phyloP scores from a whole-genome alignment of 2,329 filamentous ascomycete species.

The Talaromyces sp. region DNA sequence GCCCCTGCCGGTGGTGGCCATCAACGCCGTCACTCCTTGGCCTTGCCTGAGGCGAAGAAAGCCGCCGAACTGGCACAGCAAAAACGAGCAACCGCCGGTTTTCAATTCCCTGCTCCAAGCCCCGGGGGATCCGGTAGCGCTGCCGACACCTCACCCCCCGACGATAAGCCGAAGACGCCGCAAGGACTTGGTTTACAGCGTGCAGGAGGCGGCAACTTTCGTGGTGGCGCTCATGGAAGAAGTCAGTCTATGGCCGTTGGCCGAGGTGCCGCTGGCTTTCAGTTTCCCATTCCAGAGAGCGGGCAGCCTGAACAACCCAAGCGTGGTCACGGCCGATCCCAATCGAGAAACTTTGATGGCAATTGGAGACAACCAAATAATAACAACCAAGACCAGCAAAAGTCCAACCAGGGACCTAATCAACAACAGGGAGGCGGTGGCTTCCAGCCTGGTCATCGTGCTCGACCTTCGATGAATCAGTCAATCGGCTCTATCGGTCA shows the following conservation, averaged over 20 bases:
- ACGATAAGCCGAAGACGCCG: slow-evolving; percentile 37
- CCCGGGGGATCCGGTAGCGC: slow-evolving; percentile 50
- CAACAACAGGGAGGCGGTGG: slow-evolving; percentile 66
- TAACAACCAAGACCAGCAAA: slow-evolving; percentile 47
- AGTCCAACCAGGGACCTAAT: slow-evolving; percentile 55
- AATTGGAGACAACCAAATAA: slow-evolving; percentile 86
- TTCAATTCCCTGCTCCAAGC: slow-evolving; percentile 83
- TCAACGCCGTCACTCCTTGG: slow-evolving; percentile 88
- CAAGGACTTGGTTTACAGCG: slow-evolving; percentile 54
- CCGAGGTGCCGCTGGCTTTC: slow-evolving; percentile 62
- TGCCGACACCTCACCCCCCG: slow-evolving; percentile 37
- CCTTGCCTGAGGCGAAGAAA: slow-evolving; percentile 93
- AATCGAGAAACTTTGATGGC: slow-evolving; percentile 91
- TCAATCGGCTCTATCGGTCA: slow-evolving; percentile 77
- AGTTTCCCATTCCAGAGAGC: slow-evolving; percentile 54
- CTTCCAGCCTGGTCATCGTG: slow-evolving; percentile 90
- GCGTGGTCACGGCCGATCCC: slow-evolving; percentile 73
- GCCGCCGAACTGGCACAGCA: slow-evolving; percentile 94
- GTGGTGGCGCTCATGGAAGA: slow-evolving; percentile 62
- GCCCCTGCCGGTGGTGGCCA: slow-evolving; percentile 70
- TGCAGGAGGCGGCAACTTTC: slow-evolving; percentile 66
- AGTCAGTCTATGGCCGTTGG: slow-evolving; percentile 50
- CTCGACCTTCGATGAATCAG: slow-evolving; percentile 77
- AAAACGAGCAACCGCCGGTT: slow-evolving; percentile 87
- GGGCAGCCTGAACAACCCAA: slow-evolving; percentile 66